Evolutionary conservation across 805 yeast genomes (phyloP).

Genomic region (Sugiyamaella smithiae): DNA sequence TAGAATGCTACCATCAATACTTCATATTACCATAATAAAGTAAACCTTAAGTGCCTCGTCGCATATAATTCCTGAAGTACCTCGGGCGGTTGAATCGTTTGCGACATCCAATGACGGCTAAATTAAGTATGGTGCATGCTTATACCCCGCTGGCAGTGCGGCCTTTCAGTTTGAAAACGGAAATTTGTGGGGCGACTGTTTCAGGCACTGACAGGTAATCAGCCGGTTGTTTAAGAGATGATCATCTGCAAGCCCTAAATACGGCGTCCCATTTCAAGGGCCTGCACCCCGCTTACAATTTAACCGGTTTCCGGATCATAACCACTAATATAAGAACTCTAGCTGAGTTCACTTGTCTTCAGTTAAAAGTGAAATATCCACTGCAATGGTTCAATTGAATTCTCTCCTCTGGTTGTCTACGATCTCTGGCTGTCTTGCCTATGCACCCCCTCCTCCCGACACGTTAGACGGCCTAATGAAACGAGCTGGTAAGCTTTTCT

Average conservation of each 20-base stretch:
- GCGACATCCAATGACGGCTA: too few relatives aligned
- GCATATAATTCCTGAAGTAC: too few relatives aligned
- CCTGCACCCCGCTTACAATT: neutral
- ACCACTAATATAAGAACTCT: neutral
- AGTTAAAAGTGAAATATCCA: neutral
- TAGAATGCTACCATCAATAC: too few relatives aligned
- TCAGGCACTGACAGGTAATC: too few relatives aligned
- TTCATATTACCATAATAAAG: too few relatives aligned
- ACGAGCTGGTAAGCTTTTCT: slow-evolving; percentile 1
- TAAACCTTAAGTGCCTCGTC: too few relatives aligned
- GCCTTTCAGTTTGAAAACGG: too few relatives aligned
- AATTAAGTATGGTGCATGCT: too few relatives aligned
- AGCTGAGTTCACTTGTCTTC: neutral
- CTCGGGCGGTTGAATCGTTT: too few relatives aligned
- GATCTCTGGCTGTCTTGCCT: neutral
- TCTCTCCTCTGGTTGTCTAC: neutral
- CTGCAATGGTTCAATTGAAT: neutral
- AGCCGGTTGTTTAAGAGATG: neutral
- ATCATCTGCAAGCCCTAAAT: neutral
- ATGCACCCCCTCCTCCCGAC: neutral
- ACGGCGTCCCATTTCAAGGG: too few relatives aligned
- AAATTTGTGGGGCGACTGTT: too few relatives aligned
- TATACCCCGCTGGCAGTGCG: too few relatives aligned
- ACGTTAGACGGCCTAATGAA: slow-evolving; percentile 4
- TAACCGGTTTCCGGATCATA: neutral